A percentile compares a stretch with the other conserved stretches of the same genome.
Evolutionary conservation across 2,329 filamentous ascomycete genomes (phyloP).

Genomic region (Didymella pinodella): DNA sequence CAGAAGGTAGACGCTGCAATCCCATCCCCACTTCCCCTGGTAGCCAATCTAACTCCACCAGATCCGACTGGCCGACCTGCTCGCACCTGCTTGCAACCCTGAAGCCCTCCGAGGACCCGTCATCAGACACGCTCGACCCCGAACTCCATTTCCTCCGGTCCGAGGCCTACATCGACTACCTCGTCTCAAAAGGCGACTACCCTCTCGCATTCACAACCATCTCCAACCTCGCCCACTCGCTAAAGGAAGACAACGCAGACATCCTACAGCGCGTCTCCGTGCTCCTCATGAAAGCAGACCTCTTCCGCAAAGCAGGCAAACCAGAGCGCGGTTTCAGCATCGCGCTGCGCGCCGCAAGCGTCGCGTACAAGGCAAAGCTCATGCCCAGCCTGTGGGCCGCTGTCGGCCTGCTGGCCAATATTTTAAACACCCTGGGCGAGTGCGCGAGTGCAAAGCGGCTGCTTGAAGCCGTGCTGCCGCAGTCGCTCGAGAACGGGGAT

Average conservation of each 20-base stretch:
- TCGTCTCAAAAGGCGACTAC: slow-evolving; percentile 63
- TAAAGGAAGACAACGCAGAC: slow-evolving; percentile 66
- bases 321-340: slow-evolving; percentile 80
- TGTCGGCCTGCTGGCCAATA: slow-evolving; percentile 69
- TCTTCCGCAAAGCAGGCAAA: slow-evolving; percentile 73
- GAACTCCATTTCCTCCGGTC: slow-evolving; percentile 67
- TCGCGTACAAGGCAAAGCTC: slow-evolving; percentile 74
- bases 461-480: slow-evolving; percentile 74
- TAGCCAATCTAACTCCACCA: slow-evolving; percentile 32
- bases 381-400: slow-evolving; percentile 77
- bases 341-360: slow-evolving; percentile 75
- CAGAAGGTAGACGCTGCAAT: slow-evolving; percentile 52
- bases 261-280: slow-evolving; percentile 74
- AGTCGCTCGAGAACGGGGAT: slow-evolving; percentile 73
- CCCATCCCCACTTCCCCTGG: neutral
- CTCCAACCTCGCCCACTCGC: slow-evolving; percentile 59
- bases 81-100: slow-evolving; percentile 66
- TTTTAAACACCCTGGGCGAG: slow-evolving; percentile 74
- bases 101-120: slow-evolving; percentile 51
- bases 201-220: slow-evolving; percentile 62
- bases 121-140: slow-evolving; percentile 59
- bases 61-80: slow-evolving; percentile 65
- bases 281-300: slow-evolving; percentile 74
- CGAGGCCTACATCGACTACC: slow-evolving; percentile 67
- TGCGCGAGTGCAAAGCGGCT: slow-evolving; percentile 72